These are phyloP conservation scores for Centrapalus pauciflorus DNA, from an alignment of 129 eudicot species.

Conservation along the genomic window DNA sequence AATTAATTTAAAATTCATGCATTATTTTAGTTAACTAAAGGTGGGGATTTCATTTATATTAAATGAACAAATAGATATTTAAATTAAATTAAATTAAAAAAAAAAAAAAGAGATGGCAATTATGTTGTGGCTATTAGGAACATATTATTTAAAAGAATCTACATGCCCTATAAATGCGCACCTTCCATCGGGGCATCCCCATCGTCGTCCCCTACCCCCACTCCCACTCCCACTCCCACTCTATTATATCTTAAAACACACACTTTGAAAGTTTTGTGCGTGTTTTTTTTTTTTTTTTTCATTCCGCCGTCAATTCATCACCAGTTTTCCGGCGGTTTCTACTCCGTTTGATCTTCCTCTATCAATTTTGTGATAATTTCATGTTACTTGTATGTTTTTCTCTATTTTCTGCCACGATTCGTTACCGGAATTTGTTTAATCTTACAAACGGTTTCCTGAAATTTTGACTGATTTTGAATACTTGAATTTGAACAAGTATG, in stretches of 20 bases:
- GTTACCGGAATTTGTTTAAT: not conserved
- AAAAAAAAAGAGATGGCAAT: not conserved
- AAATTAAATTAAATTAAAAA: not conserved
- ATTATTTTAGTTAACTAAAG: no score
- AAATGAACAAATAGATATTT: not conserved
- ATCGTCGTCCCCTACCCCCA: not conserved
- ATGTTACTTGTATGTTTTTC: not conserved
- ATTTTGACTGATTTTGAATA: not conserved
- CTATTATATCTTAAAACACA: not conserved
- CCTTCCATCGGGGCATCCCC: constrained; percentile 6
- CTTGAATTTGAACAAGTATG: constrained; percentile 13
- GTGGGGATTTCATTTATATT: no score
- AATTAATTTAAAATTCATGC: no score
- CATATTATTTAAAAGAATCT: not conserved
- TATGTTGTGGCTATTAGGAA: constrained; percentile 11
- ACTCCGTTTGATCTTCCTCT: not conserved
- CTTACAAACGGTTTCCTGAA: not conserved
- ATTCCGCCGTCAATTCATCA: not conserved
- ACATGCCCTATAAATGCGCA: constrained; percentile 16
- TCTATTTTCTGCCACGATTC: not conserved
- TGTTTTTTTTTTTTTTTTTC: not conserved
- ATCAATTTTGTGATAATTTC: constrained; percentile 9
- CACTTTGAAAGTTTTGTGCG: constrained; percentile 10
- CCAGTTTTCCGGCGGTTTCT: constrained; percentile 3
- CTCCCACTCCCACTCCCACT: not conserved